Evolutionary conservation across 805 yeast genomes (phyloP), one percentile per base, ranked within the genome.

Genomic region (Starmerella vaccinii): DNA sequence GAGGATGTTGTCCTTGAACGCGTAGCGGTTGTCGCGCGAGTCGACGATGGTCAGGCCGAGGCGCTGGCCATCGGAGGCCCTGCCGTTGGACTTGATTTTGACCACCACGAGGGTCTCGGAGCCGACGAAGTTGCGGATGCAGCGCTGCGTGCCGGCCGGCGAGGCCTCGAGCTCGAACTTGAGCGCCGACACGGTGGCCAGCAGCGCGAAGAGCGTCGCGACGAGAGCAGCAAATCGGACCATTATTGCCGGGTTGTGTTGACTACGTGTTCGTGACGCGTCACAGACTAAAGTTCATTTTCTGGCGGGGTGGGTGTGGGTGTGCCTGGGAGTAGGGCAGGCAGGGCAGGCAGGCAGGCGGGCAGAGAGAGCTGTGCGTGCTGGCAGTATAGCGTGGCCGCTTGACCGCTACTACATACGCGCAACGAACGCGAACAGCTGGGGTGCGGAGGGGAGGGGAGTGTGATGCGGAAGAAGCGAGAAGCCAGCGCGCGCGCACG

Each of bases 71-170:
- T 92, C 97, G 33, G 92, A 92, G 51, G 70, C 69, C 47, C 72
- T 64, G 32, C 97, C 97, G 58, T 76, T 73, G 9, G 95, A 76
- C 53, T 78, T 76, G 60, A 87, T 76, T 57, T 81, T 82, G 51
- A 89, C 84, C 42, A 90, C 95, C 24, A 90, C 97, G 58, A 89
- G 69, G 64, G 86, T 90, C 51, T 87, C 89, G 58, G 80, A 84
- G 45, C 76, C 71, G 49, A 85, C 94, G 64, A 90, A 90, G 66
- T 92, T 97, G 66, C 98, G 84, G 57, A 92, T 76, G 72, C 98
- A 92, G 52, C 82, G 77, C 33, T 90, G 89, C 33, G 55, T 55
- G 35, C 64, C 63, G 24, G 51, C 49, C 22, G 61, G 55, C 32
- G 52, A 34, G 18, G 70, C 69, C 15, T 63, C 65, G 22, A 67